Evolutionary conservation across 1,284 basidiomycete species (phyloP).

Genomic region (Microbotryum saponariae): DNA sequence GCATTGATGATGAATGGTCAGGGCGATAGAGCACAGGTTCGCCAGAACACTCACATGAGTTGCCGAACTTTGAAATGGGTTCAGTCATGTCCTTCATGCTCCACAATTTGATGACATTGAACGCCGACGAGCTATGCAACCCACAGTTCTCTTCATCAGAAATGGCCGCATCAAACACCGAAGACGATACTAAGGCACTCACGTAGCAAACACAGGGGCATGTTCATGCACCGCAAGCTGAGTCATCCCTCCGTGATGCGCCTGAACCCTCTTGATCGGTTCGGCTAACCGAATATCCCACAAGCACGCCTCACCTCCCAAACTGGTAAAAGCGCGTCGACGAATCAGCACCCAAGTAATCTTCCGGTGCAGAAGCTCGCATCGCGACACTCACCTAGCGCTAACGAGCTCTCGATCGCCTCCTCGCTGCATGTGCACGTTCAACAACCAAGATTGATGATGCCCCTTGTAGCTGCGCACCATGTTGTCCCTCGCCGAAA

Average conservation of each 20-base stretch:
- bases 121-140: slow-evolving; percentile 19
- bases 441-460: slow-evolving; percentile 86
- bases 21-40: neutral
- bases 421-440: slow-evolving; percentile 75
- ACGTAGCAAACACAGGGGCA: slow-evolving; percentile 80
- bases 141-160: neutral
- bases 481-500: slow-evolving; percentile 75
- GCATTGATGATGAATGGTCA: neutral
- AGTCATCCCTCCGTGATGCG: slow-evolving; percentile 65
- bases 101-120: slow-evolving; percentile 36
- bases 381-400: slow-evolving; percentile 58
- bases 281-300: slow-evolving; percentile 80
- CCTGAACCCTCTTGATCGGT: slow-evolving; percentile 58
- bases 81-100: slow-evolving; percentile 27
- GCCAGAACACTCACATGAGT: slow-evolving; percentile 19
- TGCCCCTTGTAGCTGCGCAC: slow-evolving; percentile 63
- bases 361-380: neutral
- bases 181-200: slow-evolving; percentile 41
- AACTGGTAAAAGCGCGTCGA: slow-evolving; percentile 46
- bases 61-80: slow-evolving; percentile 36
- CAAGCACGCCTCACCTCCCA: slow-evolving; percentile 81
- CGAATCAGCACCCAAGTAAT: neutral
- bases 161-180: neutral
- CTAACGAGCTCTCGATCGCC: slow-evolving; percentile 70
- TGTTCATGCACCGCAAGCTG: slow-evolving; percentile 81